phyloP scores from a whole-genome alignment of 2,329 filamentous ascomycete genomes.

The Xylaria sp. region DNA sequence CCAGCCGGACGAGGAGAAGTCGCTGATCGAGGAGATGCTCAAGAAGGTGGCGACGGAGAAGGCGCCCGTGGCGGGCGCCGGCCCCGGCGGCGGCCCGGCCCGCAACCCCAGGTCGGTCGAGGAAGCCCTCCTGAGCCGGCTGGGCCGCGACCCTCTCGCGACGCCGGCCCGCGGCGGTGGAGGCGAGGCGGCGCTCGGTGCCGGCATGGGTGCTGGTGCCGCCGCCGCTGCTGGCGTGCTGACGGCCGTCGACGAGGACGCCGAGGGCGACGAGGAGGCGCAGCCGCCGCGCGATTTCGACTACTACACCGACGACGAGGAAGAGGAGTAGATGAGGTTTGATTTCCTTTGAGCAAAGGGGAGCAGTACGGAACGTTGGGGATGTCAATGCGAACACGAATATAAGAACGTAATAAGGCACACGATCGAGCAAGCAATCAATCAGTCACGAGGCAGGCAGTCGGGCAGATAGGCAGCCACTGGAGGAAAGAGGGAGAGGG shows the following conservation, averaged over 20 bases:
- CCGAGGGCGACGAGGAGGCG: slow-evolving; percentile 73
- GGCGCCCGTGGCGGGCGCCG: slow-evolving; percentile 55
- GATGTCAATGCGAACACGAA: no score
- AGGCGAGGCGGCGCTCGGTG: slow-evolving; percentile 70
- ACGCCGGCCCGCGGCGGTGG: slow-evolving; percentile 31
- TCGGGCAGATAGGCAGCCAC: not conserved
- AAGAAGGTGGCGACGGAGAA: slow-evolving; percentile 74
- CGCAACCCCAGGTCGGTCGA: slow-evolving; percentile 36
- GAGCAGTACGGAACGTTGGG: no score
- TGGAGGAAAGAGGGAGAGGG: no score
- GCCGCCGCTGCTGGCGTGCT: slow-evolving; percentile 78
- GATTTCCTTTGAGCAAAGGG: no score
- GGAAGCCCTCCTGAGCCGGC: slow-evolving; percentile 37
- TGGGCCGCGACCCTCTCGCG: slow-evolving; percentile 30
- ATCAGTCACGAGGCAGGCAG: no score
- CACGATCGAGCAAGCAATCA: not conserved
- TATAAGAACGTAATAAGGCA: no score
- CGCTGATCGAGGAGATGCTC: slow-evolving; percentile 86
- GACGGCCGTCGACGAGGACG: slow-evolving; percentile 86
- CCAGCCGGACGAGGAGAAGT: slow-evolving; percentile 75
- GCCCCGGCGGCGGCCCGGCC: slow-evolving; percentile 22
- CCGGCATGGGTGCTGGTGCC: slow-evolving; percentile 68
- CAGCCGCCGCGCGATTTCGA: slow-evolving; percentile 73
- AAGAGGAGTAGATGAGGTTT: slow-evolving; percentile 40
- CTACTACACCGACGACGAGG: slow-evolving; percentile 71